phyloP scores from a whole-genome alignment of 768 basidiomycete species.

The Agrocybe pediades region DNA sequence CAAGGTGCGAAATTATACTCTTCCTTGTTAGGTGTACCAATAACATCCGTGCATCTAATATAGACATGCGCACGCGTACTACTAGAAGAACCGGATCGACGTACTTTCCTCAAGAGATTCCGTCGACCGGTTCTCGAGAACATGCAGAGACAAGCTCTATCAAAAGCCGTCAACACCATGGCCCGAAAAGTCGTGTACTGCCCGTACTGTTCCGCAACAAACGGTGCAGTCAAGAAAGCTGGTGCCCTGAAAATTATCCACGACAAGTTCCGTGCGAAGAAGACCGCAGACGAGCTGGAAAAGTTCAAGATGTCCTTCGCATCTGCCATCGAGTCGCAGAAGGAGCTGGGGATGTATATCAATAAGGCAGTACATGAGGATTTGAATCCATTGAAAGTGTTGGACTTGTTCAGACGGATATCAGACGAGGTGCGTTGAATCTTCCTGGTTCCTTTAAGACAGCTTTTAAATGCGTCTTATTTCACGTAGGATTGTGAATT shows the following conservation, averaged over 20 bases:
- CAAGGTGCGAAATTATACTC: constrained; percentile 62
- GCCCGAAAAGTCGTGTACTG: constrained; percentile 93
- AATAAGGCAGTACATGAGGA: constrained; percentile 91
- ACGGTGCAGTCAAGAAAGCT: constrained; percentile 95
- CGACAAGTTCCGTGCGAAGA: constrained; percentile 95
- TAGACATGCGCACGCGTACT: constrained; percentile 92
- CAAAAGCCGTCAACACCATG: constrained; percentile 81
- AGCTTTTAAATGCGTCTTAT: neutral
- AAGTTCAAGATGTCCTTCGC: constrained; percentile 83
- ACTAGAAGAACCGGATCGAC: constrained; percentile 84
- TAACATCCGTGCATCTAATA: neutral
- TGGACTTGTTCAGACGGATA: constrained; percentile 90
- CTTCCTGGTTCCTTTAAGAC: neutral
- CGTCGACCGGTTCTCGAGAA: constrained; percentile 91
- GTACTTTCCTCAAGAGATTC: constrained; percentile 85
- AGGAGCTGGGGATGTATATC: constrained; percentile 81
- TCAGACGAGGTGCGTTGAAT: constrained; percentile 74
- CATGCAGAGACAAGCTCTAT: constrained; percentile 78
- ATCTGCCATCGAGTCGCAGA: constrained; percentile 82
- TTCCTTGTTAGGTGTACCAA: neutral
- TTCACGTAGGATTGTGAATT: constrained; percentile 85
- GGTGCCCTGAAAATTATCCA: constrained; percentile 96
- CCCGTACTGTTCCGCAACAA: constrained; percentile 89
- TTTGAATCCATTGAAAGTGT: constrained; percentile 89
- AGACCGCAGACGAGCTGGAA: constrained; percentile 86